phyloP scores from a whole-genome alignment of 2,329 filamentous ascomycete species.

The Colletotrichum shisoi region DNA sequence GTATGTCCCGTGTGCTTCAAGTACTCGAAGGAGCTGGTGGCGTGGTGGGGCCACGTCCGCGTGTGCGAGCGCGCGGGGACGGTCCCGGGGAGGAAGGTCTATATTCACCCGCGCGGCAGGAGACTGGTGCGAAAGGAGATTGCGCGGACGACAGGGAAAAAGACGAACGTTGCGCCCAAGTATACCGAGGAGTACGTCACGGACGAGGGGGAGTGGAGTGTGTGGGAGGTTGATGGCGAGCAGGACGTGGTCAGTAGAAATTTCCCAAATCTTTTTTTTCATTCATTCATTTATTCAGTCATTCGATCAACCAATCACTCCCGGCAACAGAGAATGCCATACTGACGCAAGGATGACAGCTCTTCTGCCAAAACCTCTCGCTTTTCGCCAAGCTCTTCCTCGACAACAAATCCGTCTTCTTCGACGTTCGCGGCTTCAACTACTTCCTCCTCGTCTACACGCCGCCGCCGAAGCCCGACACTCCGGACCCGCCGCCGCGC shows the following conservation, averaged over 20 bases:
- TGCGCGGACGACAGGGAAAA: constrained; percentile 49
- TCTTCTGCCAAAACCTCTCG: constrained; percentile 94
- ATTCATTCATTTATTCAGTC: neutral
- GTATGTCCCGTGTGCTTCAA: constrained; percentile 95
- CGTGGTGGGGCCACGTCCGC: constrained; percentile 66
- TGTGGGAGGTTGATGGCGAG: constrained; percentile 94
- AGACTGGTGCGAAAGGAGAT: constrained; percentile 52
- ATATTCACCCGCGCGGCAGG: constrained; percentile 65
- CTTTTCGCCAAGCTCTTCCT: constrained; percentile 97
- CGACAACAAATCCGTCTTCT: constrained; percentile 98
- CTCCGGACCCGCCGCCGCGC: constrained; percentile 40
- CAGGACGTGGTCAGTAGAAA: constrained; percentile 70
- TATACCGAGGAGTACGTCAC: constrained; percentile 56
- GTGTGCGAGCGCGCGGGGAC: constrained; percentile 61
- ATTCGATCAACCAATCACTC: constrained; percentile 2
- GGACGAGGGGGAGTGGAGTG: constrained; percentile 77
- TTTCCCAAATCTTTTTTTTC: neutral
- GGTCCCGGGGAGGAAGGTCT: constrained; percentile 76
- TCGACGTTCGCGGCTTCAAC: constrained; percentile 91
- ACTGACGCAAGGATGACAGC: constrained; percentile 50
- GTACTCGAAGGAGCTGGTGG: constrained; percentile 73
- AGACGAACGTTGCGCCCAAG: constrained; percentile 47
- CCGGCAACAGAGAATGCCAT: constrained; percentile 28
- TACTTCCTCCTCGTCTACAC: constrained; percentile 91
- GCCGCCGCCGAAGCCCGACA: constrained; percentile 51